Percentiles rank a stretch among this genome's conserved stretches.
Evolutionary conservation across 2,329 filamentous ascomycete genomes (phyloP).

Genomic region (Didymella pinodella): DNA sequence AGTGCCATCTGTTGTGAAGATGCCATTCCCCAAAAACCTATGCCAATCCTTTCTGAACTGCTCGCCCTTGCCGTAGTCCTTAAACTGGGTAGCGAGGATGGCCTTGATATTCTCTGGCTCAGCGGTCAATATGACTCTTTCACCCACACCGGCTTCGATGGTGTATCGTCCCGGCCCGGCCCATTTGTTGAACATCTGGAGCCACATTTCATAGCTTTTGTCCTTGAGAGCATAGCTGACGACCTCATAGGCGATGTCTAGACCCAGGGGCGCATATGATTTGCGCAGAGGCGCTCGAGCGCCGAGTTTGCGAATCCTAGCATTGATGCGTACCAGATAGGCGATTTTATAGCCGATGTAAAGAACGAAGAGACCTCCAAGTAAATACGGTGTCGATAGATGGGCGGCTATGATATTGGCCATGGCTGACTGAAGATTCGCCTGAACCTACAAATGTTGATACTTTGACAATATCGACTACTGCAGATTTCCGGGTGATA

Average conservation of each 20-base stretch:
- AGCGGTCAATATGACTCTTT: slow-evolving; percentile 75
- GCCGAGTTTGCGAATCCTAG: slow-evolving; percentile 54
- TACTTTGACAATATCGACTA: not conserved
- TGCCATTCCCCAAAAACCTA: slow-evolving; percentile 75
- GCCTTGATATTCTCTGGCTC: slow-evolving; percentile 93
- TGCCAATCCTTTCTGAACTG: slow-evolving; percentile 78
- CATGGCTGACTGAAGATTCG: slow-evolving; percentile 28
- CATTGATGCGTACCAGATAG: slow-evolving; percentile 40
- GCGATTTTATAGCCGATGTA: slow-evolving; percentile 31
- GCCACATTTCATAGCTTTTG: slow-evolving; percentile 70
- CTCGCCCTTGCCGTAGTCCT: slow-evolving; percentile 82
- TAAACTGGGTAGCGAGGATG: slow-evolving; percentile 85
- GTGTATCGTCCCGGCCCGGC: slow-evolving; percentile 60
- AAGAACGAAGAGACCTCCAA: slow-evolving; percentile 32
- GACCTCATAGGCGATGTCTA: slow-evolving; percentile 70
- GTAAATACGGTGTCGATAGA: slow-evolving; percentile 33
- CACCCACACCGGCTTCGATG: slow-evolving; percentile 64
- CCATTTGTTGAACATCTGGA: slow-evolving; percentile 56
- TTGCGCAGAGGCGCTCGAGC: slow-evolving; percentile 54
- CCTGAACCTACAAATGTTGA: not conserved
- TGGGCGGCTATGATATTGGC: slow-evolving; percentile 27
- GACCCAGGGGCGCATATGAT: slow-evolving; percentile 57
- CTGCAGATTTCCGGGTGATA: not conserved
- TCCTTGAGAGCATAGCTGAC: slow-evolving; percentile 62
- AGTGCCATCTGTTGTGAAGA: slow-evolving; percentile 77